Base-by-base conservation (phyloP, 2,329 filamentous ascomycete species). In the Tolypocladium ovalisporum region DNA sequence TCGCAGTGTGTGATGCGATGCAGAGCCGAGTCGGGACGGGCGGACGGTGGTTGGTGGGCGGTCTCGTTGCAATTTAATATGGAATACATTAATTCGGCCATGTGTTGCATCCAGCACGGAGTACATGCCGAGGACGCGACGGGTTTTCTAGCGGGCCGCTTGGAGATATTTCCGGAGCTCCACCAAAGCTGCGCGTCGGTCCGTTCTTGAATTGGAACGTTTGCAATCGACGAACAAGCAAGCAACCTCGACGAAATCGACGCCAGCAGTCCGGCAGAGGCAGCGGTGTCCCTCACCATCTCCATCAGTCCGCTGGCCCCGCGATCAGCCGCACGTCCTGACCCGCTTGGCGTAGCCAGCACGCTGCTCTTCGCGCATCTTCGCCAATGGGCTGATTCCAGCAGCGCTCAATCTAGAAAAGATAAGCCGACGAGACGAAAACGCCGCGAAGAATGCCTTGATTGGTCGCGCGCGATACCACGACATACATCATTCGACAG, bases 111-210 rank as follows among this genome's bases (percentile, higher is more conserved):
- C n/a, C n/a, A n/a, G n/a, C n/a, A n/a, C n/a, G n/a, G n/a, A n/a
- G 34, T 34, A 34, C 5, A 34, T 34, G 34, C 34, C 34, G 34
- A 40, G n/a, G 2, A 8, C n/a, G 22, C 40, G 44, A 56, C 63
- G 63, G 63, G 62, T 61, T 65, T 65, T 65, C 62, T 64, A 56
- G 58, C 63, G 63, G 62, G 59, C 63, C 63, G 63, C 44, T 29
- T 7, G 8, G 19, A 24, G 13, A 3, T 47, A 17, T 29, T 47
- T 47, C 42, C 24, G 17, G 44, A 32, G 44, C 44, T 29, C 44
- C 44, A 32, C 44, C 44, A 9, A 15, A 29, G 44, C 44, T 29
- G 27, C 1, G 3, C 44, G 7, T 19, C 15, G 13, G 15, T 19
- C n/a, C 8, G n/a, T 17, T 13, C 35, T 8, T 6, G 24, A 47